These are phyloP conservation scores for Penicillium sp. DNA, from an alignment of 2,329 filamentous ascomycete genomes.

Conservation along the genomic window DNA sequence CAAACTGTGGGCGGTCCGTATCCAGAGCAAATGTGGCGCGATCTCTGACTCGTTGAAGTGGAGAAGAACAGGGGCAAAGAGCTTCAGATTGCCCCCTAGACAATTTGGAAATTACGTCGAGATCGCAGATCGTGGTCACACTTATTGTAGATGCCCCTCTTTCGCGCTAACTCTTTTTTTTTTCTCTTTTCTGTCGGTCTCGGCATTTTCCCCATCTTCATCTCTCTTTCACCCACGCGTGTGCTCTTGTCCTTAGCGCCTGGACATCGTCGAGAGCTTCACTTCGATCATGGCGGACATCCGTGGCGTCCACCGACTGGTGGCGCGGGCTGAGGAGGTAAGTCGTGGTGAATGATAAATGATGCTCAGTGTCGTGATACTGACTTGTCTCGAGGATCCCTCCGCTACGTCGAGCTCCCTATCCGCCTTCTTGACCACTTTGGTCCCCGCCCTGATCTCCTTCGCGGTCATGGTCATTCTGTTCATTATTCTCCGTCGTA, in stretches of 20 bases:
- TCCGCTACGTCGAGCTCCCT: slow-evolving; percentile 32
- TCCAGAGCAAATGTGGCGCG: slow-evolving; percentile 11
- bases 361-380: slow-evolving; percentile 1
- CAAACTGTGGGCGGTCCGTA: slow-evolving; percentile 4
- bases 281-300: slow-evolving; percentile 16
- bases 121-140: slow-evolving; percentile 13
- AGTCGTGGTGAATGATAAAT: not conserved
- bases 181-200: slow-evolving; percentile 5
- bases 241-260: slow-evolving; percentile 1
- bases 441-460: slow-evolving; percentile 44
- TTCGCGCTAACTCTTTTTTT: slow-evolving; percentile 13
- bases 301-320: slow-evolving; percentile 12
- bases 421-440: slow-evolving; percentile 46
- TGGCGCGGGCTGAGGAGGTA: slow-evolving; percentile 11
- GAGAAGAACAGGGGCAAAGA: slow-evolving; percentile 1
- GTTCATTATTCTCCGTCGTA: slow-evolving; percentile 49
- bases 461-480: slow-evolving; percentile 43
- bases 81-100: slow-evolving; percentile 1
- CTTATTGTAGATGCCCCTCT: slow-evolving; percentile 10
- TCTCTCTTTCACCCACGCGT: slow-evolving; percentile 4
- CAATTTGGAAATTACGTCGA: not conserved
- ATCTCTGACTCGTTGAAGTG: slow-evolving; percentile 13
- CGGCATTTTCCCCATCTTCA: not conserved
- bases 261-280: not conserved
- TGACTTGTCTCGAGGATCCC: slow-evolving; percentile 9